phyloP scores from a whole-genome alignment of 768 basidiomycete genomes.

The Boletus eberwhitei region DNA sequence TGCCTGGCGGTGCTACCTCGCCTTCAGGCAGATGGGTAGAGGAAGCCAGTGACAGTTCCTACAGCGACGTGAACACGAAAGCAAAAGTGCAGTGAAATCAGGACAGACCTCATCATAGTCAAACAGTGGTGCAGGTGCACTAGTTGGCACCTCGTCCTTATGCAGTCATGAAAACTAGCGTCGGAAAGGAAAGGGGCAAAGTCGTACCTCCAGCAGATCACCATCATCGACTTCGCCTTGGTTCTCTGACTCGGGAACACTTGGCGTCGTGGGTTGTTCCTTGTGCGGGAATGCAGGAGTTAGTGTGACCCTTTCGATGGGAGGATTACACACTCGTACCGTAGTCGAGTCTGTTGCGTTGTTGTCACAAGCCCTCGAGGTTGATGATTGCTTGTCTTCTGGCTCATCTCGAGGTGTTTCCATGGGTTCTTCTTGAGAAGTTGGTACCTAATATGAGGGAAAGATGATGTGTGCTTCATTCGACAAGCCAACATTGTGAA shows the following conservation, averaged over 20 bases:
- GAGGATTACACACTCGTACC: background rate
- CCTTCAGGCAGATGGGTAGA: background rate
- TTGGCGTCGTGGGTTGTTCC: background rate
- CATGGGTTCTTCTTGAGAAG: too few species aligned
- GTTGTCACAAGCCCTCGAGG: too few species aligned
- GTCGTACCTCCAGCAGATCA: background rate
- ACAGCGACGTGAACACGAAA: background rate
- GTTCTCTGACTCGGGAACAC: background rate
- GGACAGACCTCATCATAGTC: background rate
- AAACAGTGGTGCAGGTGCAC: background rate
- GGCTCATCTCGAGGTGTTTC: background rate
- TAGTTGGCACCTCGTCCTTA: background rate
- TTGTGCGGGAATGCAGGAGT: background rate
- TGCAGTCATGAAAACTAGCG: background rate
- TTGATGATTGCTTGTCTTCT: background rate
- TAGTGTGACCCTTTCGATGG: background rate
- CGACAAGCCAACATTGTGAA: too few species aligned
- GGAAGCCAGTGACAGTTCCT: background rate
- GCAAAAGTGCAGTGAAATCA: background rate
- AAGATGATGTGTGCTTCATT: background rate
- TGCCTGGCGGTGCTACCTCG: background rate
- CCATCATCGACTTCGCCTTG: background rate
- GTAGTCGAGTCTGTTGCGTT: background rate
- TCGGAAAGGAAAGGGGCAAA: background rate
- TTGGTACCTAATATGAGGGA: background rate